Conservation (phyloP, 441 rosid genomes). For the Euphorbia celastroides region DNA sequence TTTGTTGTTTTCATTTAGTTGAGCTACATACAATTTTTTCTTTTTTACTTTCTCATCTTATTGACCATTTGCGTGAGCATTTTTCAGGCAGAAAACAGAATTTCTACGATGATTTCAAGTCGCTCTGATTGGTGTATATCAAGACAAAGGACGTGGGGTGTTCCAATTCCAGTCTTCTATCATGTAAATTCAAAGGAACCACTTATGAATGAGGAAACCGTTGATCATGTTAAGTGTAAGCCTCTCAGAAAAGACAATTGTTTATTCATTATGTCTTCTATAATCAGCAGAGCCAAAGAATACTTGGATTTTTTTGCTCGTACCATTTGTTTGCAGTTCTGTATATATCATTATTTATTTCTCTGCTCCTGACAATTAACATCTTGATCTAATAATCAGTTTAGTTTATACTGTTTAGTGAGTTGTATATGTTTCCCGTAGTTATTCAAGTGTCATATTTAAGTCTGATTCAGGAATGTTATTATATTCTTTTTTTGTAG, state of each 20-base stretch:
- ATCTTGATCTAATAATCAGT: conserved; percentile 10
- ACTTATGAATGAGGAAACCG: conserved; percentile 81
- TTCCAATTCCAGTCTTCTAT: conserved; percentile 94
- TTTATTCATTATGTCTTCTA: not conserved
- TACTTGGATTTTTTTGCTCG: not conserved
- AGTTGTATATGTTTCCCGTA: not conserved
- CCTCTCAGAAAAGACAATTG: conserved; percentile 7
- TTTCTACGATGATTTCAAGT: conserved; percentile 86
- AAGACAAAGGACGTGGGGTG: conserved; percentile 98
- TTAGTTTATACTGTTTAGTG: not conserved
- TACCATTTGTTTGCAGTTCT: conserved; percentile 5
- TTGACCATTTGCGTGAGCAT: conserved; percentile 19
- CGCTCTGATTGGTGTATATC: conserved; percentile 99
- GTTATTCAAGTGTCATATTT: not conserved
- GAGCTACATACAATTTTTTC: conserved; percentile 8
- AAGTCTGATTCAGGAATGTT: conserved; percentile 9
- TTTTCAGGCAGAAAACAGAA: conserved; percentile 85
- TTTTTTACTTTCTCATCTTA: conserved; percentile 14
- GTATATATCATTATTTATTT: conserved; percentile 8
- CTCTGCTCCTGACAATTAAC: not conserved
- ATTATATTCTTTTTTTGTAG: conserved; percentile 37
- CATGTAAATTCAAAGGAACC: conserved; percentile 77
- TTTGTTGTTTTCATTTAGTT: conserved; percentile 9
- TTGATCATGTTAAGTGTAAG: conserved; percentile 85
- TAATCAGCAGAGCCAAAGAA: not conserved